A percentile compares a stretch with the other conserved stretches of the same genome.
Conservation (phyloP, 106 monocot species). For the Ottelia alismoides region DNA sequence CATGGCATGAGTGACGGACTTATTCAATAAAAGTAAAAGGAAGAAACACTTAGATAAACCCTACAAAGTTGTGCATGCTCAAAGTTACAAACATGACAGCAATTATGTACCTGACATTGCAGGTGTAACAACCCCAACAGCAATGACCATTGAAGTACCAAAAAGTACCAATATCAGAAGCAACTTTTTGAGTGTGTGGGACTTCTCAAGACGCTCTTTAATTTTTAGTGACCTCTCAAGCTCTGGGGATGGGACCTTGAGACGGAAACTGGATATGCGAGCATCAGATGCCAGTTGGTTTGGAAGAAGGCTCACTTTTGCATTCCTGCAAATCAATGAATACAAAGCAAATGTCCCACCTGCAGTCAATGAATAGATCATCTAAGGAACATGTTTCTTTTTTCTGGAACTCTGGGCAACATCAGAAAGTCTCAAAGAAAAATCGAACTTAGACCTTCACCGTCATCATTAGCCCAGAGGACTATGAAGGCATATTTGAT, state of each 20-base stretch:
- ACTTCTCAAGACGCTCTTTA: constrained; percentile 56
- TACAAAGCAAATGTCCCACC: constrained; percentile 92
- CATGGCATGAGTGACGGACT: too few relatives aligned
- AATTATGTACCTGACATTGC: constrained; percentile 99
- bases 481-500: constrained; percentile 72
- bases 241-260: constrained; percentile 72
- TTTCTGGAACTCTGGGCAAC: too few relatives aligned
- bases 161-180: constrained; percentile 69
- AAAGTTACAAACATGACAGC: too few relatives aligned
- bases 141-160: constrained; percentile 88
- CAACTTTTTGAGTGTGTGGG: constrained; percentile 44
- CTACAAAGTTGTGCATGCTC: too few relatives aligned
- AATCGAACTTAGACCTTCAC: constrained; percentile 90
- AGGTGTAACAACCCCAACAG: constrained; percentile 86
- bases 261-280: constrained; percentile 61
- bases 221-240: constrained; percentile 71
- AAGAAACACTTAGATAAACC: too few relatives aligned
- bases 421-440: too few relatives aligned
- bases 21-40: too few relatives aligned
- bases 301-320: constrained; percentile 79
- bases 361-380: too few relatives aligned
- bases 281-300: constrained; percentile 70
- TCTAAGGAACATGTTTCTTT: too few relatives aligned
- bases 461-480: constrained; percentile 75
- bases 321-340: constrained; percentile 89